phyloP scores from a whole-genome alignment of 78 protist genomes.

The Isochrysis galbana region DNA sequence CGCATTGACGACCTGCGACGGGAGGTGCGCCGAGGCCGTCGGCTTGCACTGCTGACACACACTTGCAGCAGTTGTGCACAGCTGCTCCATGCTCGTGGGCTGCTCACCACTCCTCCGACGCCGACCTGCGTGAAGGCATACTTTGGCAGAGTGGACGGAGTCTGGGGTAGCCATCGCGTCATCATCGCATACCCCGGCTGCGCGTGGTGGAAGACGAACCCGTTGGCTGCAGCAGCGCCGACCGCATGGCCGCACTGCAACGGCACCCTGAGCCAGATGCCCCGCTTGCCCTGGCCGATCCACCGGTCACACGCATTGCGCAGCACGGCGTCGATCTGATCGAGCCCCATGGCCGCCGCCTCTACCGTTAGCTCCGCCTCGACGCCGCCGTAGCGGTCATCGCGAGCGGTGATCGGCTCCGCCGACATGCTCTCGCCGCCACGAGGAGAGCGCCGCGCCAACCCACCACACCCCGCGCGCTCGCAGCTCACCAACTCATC shows the following conservation, averaged over 20 bases:
- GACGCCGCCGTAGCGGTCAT: conserved; percentile 4
- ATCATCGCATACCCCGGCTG: background rate
- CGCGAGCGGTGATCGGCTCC: no score
- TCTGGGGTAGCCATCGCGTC: conserved; percentile 34
- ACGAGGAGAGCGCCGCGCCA: no score
- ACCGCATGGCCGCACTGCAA: background rate
- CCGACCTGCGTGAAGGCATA: conserved; percentile 30
- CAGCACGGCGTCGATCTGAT: background rate
- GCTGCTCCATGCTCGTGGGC: no score
- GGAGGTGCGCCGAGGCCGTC: no score
- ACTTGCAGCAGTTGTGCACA: no score
- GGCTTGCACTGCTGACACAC: no score
- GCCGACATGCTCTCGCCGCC: no score
- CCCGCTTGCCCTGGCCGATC: background rate
- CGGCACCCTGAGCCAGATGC: conserved; percentile 18
- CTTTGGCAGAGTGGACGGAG: background rate
- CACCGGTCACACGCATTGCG: background rate
- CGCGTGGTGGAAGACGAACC: conserved; percentile 32
- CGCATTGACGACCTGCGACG: conserved; percentile 26
- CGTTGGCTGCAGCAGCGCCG: background rate
- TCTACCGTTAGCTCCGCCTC: background rate
- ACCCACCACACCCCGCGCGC: no score
- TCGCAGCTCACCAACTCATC: no score
- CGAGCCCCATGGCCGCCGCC: background rate
- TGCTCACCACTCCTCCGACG: conserved; percentile 44